Percentiles rank a stretch among this genome's conserved stretches.
Conservation (phyloP, 2,329 filamentous ascomycete genomes). For the Parascedosporium putredinis region DNA sequence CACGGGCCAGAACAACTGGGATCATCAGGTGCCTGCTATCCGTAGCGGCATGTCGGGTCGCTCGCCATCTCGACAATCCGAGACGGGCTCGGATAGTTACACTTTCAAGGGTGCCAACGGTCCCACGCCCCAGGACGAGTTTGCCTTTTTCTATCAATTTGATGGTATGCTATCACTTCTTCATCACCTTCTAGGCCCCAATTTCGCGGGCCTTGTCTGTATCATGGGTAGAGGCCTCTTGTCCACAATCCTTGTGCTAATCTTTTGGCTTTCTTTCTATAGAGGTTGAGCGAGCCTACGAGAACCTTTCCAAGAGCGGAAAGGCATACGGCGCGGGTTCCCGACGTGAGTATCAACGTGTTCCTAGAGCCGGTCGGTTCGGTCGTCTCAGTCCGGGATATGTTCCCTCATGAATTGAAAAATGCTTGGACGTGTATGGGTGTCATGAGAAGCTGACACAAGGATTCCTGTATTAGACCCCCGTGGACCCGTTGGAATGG, state of each 20-base stretch:
- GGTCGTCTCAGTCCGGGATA: not conserved
- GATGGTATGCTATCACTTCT: constrained; percentile 59
- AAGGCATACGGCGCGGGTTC: constrained; percentile 69
- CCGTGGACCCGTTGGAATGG: constrained; percentile 43
- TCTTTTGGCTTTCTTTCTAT: constrained; percentile 14
- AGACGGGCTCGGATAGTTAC: not conserved
- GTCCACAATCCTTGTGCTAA: not conserved
- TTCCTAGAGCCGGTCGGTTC: not conserved
- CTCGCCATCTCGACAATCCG: constrained; percentile 9
- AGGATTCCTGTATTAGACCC: constrained; percentile 43
- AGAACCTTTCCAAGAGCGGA: constrained; percentile 93
- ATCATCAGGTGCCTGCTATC: constrained; percentile 33
- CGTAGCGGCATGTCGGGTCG: constrained; percentile 19
- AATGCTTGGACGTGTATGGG: not conserved
- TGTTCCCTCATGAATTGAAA: not conserved
- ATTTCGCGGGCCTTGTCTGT: not conserved
- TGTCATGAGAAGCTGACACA: constrained; percentile 3
- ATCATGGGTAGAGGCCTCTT: not conserved
- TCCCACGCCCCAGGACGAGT: constrained; percentile 63
- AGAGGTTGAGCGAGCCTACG: constrained; percentile 95
- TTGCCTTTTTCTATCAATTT: constrained; percentile 77
- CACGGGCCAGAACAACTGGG: constrained; percentile 30
- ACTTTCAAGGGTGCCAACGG: constrained; percentile 57
- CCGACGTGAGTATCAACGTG: constrained; percentile 62
- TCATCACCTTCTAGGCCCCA: too few species aligned